A percentile compares a stretch with the other conserved stretches of the same genome.
phyloP scores from a whole-genome alignment of 2,329 filamentous ascomycete species.

The Fusarium tupiense region DNA sequence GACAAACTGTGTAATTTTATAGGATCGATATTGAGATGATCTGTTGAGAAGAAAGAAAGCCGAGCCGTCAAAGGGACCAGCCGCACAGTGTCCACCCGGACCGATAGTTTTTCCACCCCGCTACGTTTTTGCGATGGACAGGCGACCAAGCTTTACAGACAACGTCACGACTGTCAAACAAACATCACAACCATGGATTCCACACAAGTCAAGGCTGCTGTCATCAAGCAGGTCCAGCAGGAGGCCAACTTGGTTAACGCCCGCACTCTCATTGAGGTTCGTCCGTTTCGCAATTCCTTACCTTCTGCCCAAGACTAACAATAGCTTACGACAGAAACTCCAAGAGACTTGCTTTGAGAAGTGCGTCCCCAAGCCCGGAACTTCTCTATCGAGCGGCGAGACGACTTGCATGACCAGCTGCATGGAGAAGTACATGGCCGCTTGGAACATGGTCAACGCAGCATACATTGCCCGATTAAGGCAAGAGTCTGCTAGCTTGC shows the following conservation, averaged over 20 bases:
- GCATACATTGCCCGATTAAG: slow-evolving; percentile 73
- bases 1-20: slow-evolving; percentile 30
- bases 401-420: slow-evolving; percentile 77
- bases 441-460: slow-evolving; percentile 79
- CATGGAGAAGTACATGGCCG: slow-evolving; percentile 86
- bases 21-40: slow-evolving; percentile 48
- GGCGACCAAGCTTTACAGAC: slow-evolving; percentile 18
- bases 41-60: slow-evolving; percentile 52
- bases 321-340: slow-evolving; percentile 67
- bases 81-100: slow-evolving; percentile 46
- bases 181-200: slow-evolving; percentile 62
- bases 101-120: slow-evolving; percentile 24
- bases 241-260: slow-evolving; percentile 76
- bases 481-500: slow-evolving; percentile 57
- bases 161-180: slow-evolving; percentile 29
- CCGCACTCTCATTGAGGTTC: slow-evolving; percentile 74
- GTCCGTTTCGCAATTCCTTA: slow-evolving; percentile 12
- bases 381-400: slow-evolving; percentile 73
- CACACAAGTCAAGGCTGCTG: slow-evolving; percentile 66
- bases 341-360: slow-evolving; percentile 84
- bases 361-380: slow-evolving; percentile 76
- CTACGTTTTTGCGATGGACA: slow-evolving; percentile 16
- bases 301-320: slow-evolving; percentile 5
- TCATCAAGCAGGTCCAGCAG: slow-evolving; percentile 72
- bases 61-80: slow-evolving; percentile 52